Conservation (phyloP, 1,284 basidiomycete genomes). For the Ceratorhiza oryzae-sativae region DNA sequence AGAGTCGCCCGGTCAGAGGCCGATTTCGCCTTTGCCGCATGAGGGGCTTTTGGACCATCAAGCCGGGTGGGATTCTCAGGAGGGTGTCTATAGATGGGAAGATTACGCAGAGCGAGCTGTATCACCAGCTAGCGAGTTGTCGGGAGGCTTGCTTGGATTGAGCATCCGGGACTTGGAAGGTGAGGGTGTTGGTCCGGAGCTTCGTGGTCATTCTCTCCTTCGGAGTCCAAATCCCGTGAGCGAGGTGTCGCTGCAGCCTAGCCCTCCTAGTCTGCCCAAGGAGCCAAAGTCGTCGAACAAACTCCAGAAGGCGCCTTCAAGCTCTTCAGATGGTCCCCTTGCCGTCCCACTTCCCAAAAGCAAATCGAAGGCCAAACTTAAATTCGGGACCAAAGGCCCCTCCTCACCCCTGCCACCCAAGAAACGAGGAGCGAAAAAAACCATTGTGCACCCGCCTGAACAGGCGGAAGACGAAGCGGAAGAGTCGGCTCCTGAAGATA, state of each 20-base stretch:
- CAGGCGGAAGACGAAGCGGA: constrained; percentile 48
- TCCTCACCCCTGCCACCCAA: constrained; percentile 11
- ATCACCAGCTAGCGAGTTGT: background rate
- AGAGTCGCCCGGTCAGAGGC: background rate
- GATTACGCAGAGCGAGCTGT: constrained; percentile 1
- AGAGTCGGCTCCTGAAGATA: constrained; percentile 44
- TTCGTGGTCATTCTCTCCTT: background rate
- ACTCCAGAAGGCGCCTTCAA: background rate
- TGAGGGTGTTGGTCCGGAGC: background rate
- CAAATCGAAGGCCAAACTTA: constrained; percentile 22
- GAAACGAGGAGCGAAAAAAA: background rate
- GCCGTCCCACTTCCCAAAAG: background rate
- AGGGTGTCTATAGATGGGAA: constrained; percentile 22
- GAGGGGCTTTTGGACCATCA: background rate
- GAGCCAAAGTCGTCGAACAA: background rate
- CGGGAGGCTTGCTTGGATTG: background rate
- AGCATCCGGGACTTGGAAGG: constrained; percentile 2
- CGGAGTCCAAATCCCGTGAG: background rate
- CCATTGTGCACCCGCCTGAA: background rate
- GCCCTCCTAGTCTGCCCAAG: background rate
- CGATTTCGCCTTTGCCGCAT: background rate
- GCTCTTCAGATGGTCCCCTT: background rate
- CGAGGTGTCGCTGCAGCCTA: background rate
- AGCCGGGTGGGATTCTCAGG: constrained; percentile 6
- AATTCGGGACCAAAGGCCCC: background rate